Percentiles rank a stretch among this genome's conserved stretches.
phyloP scores from a whole-genome alignment of 2,329 filamentous ascomycete species.

The Alternaria longipes region DNA sequence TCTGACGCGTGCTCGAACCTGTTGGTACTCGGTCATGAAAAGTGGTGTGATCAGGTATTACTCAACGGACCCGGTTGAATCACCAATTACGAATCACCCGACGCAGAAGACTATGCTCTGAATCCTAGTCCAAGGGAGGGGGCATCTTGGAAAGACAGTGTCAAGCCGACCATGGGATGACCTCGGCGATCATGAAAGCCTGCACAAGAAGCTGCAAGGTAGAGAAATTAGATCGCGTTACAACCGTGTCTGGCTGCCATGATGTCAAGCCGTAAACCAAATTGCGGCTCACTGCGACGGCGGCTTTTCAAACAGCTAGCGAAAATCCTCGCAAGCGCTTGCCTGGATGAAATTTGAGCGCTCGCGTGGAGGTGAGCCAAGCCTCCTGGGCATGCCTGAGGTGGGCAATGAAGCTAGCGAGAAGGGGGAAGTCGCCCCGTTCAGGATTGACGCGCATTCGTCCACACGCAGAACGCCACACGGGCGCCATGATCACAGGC shows the following conservation, averaged over 20 bases:
- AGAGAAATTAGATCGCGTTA: slow-evolving; percentile 23
- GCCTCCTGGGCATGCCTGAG: slow-evolving; percentile 30
- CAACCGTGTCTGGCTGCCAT: slow-evolving; percentile 35
- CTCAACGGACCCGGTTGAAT: not conserved
- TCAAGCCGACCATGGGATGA: slow-evolving; percentile 19
- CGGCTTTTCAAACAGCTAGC: slow-evolving; percentile 21
- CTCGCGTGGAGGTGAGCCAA: slow-evolving; percentile 45
- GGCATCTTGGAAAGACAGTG: slow-evolving; percentile 11
- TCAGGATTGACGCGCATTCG: slow-evolving; percentile 45
- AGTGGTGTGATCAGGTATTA: slow-evolving; percentile 7
- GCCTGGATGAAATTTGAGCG: slow-evolving; percentile 24
- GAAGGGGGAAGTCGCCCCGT: slow-evolving; percentile 29
- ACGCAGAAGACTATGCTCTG: slow-evolving; percentile 6
- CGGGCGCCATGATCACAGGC: slow-evolving; percentile 40
- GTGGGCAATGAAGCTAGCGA: slow-evolving; percentile 27
- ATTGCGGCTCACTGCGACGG: slow-evolving; percentile 19
- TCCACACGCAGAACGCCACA: slow-evolving; percentile 45
- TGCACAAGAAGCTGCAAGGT: slow-evolving; percentile 22
- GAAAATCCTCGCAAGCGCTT: slow-evolving; percentile 21
- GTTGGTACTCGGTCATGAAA: slow-evolving; percentile 1
- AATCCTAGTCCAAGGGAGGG: slow-evolving; percentile 7
- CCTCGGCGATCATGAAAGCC: slow-evolving; percentile 23
- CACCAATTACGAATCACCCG: not conserved
- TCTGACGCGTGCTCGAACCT: slow-evolving; percentile 20
- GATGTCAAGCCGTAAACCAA: slow-evolving; percentile 22